Percentiles rank a stretch among this genome's conserved stretches.
phyloP scores from a whole-genome alignment of 2,329 filamentous ascomycete genomes.

The Botryotinia globosa region DNA sequence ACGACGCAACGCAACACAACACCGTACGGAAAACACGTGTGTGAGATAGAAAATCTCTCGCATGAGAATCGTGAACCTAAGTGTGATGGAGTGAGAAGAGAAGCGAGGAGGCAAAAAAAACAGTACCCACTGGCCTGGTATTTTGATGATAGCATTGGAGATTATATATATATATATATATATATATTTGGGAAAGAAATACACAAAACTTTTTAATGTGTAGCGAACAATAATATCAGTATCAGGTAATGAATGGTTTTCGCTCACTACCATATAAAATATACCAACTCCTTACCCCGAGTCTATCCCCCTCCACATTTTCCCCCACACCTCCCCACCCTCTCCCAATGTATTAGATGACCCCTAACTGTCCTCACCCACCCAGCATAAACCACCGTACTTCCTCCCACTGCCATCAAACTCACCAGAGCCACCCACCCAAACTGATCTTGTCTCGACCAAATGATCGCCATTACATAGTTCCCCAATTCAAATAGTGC shows the following conservation, averaged over 20 bases:
- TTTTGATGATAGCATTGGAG: background rate
- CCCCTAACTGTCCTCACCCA: slow-evolving; percentile 43
- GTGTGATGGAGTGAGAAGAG: background rate
- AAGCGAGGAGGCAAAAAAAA: background rate
- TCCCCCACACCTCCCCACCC: slow-evolving; percentile 22
- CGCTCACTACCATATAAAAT: background rate
- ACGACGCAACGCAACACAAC: too few relatives aligned
- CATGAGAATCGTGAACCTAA: background rate
- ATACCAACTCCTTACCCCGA: background rate
- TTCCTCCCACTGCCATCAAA: slow-evolving; percentile 37
- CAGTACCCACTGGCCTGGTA: background rate
- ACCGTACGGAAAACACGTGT: background rate
- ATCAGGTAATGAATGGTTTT: background rate
- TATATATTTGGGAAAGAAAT: background rate
- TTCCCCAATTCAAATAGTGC: slow-evolving; percentile 44
- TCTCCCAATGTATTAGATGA: slow-evolving; percentile 45
- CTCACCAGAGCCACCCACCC: slow-evolving; percentile 42
- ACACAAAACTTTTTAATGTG: background rate
- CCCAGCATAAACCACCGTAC: slow-evolving; percentile 39
- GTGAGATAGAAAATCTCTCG: background rate
- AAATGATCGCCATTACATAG: slow-evolving; percentile 40
- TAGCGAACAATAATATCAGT: background rate
- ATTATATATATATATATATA: background rate
- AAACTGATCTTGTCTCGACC: slow-evolving; percentile 42
- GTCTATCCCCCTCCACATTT: slow-evolving; percentile 17